phyloP scores from a whole-genome alignment of 2,329 filamentous ascomycete species.

The Zymoseptoria crescenta region DNA sequence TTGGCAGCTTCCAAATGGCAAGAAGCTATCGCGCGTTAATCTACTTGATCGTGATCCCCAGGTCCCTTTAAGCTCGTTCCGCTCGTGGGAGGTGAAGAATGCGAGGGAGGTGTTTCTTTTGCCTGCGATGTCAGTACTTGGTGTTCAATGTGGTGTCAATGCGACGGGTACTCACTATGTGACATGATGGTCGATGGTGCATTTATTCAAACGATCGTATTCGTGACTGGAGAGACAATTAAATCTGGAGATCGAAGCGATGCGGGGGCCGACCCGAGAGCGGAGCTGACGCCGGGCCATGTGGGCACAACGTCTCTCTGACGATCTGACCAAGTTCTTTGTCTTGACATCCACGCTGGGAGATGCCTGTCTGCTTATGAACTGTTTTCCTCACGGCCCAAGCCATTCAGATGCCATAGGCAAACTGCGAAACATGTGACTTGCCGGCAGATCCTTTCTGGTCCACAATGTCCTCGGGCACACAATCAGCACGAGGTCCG shows the following conservation, averaged over 20 bases:
- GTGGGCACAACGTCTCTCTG: neutral
- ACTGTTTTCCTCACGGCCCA: neutral
- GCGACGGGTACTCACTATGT: neutral
- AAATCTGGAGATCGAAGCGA: neutral
- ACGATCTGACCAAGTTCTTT: neutral
- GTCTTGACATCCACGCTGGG: neutral
- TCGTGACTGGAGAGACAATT: neutral
- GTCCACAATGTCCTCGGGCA: constrained; percentile 26
- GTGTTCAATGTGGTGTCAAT: neutral
- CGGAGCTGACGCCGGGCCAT: neutral
- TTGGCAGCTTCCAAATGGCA: constrained; percentile 81
- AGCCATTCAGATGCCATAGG: neutral
- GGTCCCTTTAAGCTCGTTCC: constrained; percentile 67
- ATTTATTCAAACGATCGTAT: neutral
- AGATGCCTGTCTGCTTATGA: constrained; percentile 1
- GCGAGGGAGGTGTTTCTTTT: constrained; percentile 88
- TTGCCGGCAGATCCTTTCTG: constrained; percentile 26
- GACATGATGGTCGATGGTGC: neutral
- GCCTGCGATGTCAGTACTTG: constrained; percentile 17
- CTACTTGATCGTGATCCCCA: constrained; percentile 82
- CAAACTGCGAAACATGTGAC: neutral
- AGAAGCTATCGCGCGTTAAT: constrained; percentile 80
- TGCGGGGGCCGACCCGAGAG: no score
- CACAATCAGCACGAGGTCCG: constrained; percentile 17
- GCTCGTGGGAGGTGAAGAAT: constrained; percentile 90